phyloP scores from a whole-genome alignment of 2,329 filamentous ascomycete species.

The Aschersonia sp. region DNA sequence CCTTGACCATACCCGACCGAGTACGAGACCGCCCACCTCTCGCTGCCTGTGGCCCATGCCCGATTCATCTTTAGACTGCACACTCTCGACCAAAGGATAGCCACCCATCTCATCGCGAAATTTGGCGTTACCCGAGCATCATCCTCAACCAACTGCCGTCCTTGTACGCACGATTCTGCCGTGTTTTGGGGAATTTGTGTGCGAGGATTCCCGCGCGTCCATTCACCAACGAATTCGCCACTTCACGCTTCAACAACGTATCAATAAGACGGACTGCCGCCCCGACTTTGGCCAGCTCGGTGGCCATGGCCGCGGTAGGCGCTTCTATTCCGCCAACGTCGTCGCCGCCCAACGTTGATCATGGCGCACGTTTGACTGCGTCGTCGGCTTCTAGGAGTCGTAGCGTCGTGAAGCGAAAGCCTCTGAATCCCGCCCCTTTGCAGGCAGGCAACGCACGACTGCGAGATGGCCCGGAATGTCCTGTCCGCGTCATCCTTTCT shows the following conservation, averaged over 20 bases:
- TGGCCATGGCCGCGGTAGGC: constrained; percentile 19
- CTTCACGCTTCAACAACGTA: too few relatives aligned
- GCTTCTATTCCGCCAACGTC: constrained; percentile 16
- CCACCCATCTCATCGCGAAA: too few relatives aligned
- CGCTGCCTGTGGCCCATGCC: too few relatives aligned
- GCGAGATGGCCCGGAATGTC: constrained; percentile 38
- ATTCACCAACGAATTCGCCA: too few relatives aligned
- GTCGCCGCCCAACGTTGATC: constrained; percentile 11
- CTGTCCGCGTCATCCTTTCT: constrained; percentile 39
- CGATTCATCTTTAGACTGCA: too few relatives aligned
- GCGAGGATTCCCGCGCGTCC: too few relatives aligned
- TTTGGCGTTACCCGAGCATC: too few relatives aligned
- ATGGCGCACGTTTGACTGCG: constrained; percentile 5
- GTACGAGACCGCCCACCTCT: not conserved
- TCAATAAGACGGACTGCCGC: too few relatives aligned
- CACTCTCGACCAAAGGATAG: too few relatives aligned
- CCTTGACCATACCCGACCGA: not conserved
- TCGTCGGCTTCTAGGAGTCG: constrained; percentile 5
- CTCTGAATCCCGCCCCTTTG: constrained; percentile 17
- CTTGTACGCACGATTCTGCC: too few relatives aligned
- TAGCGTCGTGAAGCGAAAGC: constrained; percentile 16
- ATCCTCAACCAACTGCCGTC: too few relatives aligned
- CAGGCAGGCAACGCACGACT: constrained; percentile 22
- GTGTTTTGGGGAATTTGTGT: too few relatives aligned
- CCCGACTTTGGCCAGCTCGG: not conserved